Evolutionary conservation across 2,329 filamentous ascomycete genomes (phyloP).

Genomic region (Colletotrichum tropicale): DNA sequence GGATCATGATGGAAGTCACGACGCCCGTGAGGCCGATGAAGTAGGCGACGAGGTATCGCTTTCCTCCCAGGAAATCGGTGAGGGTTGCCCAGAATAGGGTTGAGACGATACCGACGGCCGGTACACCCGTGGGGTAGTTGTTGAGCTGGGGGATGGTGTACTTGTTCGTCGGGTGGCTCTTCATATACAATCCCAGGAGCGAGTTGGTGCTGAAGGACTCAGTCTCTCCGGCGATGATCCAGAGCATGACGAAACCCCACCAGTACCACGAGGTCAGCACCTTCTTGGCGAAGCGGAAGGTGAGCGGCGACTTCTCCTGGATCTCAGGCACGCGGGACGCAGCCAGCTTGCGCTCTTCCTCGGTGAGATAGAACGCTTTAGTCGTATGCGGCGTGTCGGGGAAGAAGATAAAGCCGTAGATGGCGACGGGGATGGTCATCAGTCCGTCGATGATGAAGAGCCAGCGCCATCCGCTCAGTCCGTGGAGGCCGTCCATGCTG

Average conservation of each 20-base stretch:
- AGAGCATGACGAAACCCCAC: constrained; percentile 70
- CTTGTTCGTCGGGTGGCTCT: constrained; percentile 45
- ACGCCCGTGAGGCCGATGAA: constrained; percentile 71
- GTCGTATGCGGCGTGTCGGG: constrained; percentile 50
- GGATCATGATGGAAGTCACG: constrained; percentile 64
- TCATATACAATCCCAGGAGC: constrained; percentile 56
- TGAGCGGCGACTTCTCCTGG: constrained; percentile 48
- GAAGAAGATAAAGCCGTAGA: constrained; percentile 55
- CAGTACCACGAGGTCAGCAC: constrained; percentile 66
- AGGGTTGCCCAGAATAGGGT: constrained; percentile 74
- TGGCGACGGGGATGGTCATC: constrained; percentile 56
- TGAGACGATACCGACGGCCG: constrained; percentile 60
- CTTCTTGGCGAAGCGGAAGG: constrained; percentile 53
- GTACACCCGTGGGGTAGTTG: constrained; percentile 61
- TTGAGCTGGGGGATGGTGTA: constrained; percentile 57
- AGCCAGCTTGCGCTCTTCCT: constrained; percentile 43
- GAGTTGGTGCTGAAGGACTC: constrained; percentile 73
- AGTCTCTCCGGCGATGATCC: constrained; percentile 74
- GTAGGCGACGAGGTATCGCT: constrained; percentile 69
- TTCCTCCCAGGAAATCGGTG: constrained; percentile 68
- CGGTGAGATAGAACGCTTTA: constrained; percentile 38
- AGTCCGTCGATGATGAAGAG: constrained; percentile 46
- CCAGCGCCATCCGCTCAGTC: constrained; percentile 30
- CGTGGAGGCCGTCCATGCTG: constrained; percentile 46
- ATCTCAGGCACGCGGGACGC: constrained; percentile 41